phyloP scores from a whole-genome alignment of 1,284 basidiomycete genomes.

The Microstroma glucosiphilum region DNA sequence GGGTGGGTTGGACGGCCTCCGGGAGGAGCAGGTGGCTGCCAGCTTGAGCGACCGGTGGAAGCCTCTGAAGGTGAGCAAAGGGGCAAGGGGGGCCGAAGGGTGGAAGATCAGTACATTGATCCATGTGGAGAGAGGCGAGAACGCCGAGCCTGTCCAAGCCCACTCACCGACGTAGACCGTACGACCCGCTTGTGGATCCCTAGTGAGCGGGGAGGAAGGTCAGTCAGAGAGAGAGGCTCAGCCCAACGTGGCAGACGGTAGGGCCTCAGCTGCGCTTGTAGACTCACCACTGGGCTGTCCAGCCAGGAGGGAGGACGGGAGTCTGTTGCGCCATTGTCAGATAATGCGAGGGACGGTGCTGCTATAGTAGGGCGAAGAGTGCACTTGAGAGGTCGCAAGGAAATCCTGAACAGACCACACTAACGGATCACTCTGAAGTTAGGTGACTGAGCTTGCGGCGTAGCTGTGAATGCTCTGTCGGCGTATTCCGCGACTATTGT shows the following conservation, averaged over 20 bases:
- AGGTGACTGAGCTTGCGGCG: no score
- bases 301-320: conserved; percentile 67
- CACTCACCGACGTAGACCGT: conserved; percentile 75
- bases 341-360: neutral
- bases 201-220: conserved; percentile 52
- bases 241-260: neutral
- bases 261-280: neutral
- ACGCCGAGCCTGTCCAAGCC: neutral
- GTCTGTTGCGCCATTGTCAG: conserved; percentile 20
- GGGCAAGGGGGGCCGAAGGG: conserved; percentile 1
- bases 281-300: conserved; percentile 77
- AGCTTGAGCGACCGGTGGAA: conserved; percentile 50
- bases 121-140: neutral
- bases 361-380: neutral
- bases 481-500: no score
- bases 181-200: conserved; percentile 72
- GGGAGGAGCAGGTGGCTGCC: conserved; percentile 45
- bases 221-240: conserved; percentile 17
- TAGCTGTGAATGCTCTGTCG: no score
- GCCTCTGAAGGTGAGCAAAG: conserved; percentile 25
- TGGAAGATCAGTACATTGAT: neutral
- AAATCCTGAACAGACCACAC: no score
- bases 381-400: no score
- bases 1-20: conserved; percentile 36
- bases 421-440: no score